A percentile compares a stretch with the other conserved stretches of the same genome.
Evolutionary conservation across 495 filamentous ascomycete genomes (phyloP).

Genomic region (Tuber borchii): DNA sequence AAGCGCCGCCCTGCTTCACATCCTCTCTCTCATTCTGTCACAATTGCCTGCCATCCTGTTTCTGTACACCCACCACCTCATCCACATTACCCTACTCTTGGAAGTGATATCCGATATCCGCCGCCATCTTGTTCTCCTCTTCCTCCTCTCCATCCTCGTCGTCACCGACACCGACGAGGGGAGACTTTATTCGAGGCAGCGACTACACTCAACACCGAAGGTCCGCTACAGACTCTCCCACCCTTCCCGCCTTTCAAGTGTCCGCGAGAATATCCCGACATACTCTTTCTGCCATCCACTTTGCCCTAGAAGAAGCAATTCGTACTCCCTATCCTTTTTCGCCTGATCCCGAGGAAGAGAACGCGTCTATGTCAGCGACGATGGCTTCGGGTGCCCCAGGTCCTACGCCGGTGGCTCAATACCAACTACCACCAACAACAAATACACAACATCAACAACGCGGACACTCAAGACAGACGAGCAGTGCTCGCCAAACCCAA

Average conservation of each 20-base stretch:
- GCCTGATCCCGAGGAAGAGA: slow-evolving; percentile 76
- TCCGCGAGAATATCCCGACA: slow-evolving; percentile 51
- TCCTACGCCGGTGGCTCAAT: slow-evolving; percentile 47
- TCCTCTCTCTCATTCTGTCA: slow-evolving; percentile 21
- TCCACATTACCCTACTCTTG: slow-evolving; percentile 22
- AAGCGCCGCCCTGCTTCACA: slow-evolving; percentile 24
- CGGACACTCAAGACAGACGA: slow-evolving; percentile 37
- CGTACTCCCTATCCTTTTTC: slow-evolving; percentile 78
- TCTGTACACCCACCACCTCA: slow-evolving; percentile 16
- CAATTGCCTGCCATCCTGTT: slow-evolving; percentile 38
- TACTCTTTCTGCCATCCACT: slow-evolving; percentile 75
- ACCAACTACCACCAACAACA: slow-evolving; percentile 43
- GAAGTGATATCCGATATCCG: slow-evolving; percentile 36
- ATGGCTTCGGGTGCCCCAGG: slow-evolving; percentile 55
- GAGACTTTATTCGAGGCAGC: slow-evolving; percentile 39
- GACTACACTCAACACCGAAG: slow-evolving; percentile 29
- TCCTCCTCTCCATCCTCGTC: slow-evolving; percentile 42
- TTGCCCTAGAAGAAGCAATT: slow-evolving; percentile 83
- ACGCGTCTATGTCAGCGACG: slow-evolving; percentile 84
- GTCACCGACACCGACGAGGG: slow-evolving; percentile 43
- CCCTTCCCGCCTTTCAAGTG: slow-evolving; percentile 32
- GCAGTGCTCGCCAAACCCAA: slow-evolving; percentile 18
- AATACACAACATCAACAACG: slow-evolving; percentile 21
- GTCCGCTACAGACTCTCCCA: slow-evolving; percentile 31
- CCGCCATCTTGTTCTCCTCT: slow-evolving; percentile 42